phyloP scores from a whole-genome alignment of 129 eudicot species.

The Scalesia atractyloides region DNA sequence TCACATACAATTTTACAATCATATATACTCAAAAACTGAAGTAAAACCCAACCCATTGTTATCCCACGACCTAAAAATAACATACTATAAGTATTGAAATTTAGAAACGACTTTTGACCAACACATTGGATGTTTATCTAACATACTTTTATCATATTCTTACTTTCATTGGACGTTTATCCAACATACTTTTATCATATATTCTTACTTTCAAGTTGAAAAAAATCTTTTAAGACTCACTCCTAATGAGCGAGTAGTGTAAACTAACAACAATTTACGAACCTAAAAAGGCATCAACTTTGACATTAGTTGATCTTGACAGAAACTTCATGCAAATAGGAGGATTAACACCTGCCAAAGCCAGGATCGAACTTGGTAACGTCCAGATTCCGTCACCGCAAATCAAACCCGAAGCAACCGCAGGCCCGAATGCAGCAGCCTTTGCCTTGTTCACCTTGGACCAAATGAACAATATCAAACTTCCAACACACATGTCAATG shows the following conservation, averaged over 20 bases:
- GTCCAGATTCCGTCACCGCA: conserved; percentile 98
- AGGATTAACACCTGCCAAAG: conserved; percentile 81
- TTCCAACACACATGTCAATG: conserved; percentile 95
- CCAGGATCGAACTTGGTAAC: conserved; percentile 78
- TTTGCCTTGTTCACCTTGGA: conserved; percentile 59
- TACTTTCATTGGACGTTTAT: too few species aligned
- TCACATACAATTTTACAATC: too few species aligned
- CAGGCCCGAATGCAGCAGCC: conserved; percentile 87
- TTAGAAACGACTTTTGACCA: not conserved
- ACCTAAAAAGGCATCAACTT: conserved; percentile 54
- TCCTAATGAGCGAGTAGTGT: not conserved
- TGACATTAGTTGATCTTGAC: conserved; percentile 46
- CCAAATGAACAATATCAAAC: conserved; percentile 79
- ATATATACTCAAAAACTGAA: too few species aligned
- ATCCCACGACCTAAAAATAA: too few species aligned
- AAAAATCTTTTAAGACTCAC: conserved; percentile 2
- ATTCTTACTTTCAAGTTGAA: not conserved
- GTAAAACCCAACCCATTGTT: too few species aligned
- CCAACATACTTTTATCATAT: not conserved
- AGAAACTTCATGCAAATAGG: conserved; percentile 97
- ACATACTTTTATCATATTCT: too few species aligned
- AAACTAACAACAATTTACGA: conserved; percentile 27
- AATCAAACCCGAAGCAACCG: conserved; percentile 97
- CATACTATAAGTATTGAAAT: too few species aligned
- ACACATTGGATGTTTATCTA: not conserved